These are phyloP conservation scores for Linnemannia schmuckeri DNA, from an alignment of 192 early-diverging fungal species.

Conservation along the genomic window DNA sequence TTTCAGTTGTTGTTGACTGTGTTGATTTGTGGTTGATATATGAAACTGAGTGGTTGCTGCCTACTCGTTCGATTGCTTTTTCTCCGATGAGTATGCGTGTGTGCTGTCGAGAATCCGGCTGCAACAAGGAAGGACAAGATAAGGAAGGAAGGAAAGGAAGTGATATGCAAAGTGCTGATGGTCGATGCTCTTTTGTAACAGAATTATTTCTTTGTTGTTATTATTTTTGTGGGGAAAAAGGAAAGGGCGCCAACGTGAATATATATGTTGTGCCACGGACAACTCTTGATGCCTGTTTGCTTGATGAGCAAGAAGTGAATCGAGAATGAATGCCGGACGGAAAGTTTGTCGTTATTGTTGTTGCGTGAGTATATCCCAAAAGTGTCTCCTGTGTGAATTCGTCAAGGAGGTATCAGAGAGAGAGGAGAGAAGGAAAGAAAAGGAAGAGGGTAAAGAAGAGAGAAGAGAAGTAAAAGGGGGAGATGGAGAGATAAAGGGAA, in stretches of 20 bases:
- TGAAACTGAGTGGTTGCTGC: background rate
- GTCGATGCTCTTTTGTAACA: conserved; percentile 2
- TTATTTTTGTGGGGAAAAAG: conserved; percentile 25
- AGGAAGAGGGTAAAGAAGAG: background rate
- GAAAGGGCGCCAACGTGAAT: conserved; percentile 4
- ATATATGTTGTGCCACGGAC: conserved; percentile 23
- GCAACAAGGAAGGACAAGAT: background rate
- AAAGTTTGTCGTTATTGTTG: too few species aligned
- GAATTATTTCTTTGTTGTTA: background rate
- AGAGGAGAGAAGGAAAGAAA: background rate
- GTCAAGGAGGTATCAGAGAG: background rate
- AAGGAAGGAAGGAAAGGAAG: background rate
- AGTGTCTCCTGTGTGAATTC: background rate
- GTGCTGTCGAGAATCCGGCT: background rate
- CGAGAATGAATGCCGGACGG: background rate
- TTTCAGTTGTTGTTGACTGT: background rate
- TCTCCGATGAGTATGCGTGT: background rate
- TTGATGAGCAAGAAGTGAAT: background rate
- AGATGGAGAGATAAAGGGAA: background rate
- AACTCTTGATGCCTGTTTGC: background rate
- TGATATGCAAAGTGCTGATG: background rate
- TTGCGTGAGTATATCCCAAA: background rate
- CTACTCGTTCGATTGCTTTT: background rate
- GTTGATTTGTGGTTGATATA: background rate
- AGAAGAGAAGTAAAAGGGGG: background rate